These are phyloP conservation scores for Lactarius indigo DNA, from an alignment of 768 basidiomycete species.

Conservation along the genomic window DNA sequence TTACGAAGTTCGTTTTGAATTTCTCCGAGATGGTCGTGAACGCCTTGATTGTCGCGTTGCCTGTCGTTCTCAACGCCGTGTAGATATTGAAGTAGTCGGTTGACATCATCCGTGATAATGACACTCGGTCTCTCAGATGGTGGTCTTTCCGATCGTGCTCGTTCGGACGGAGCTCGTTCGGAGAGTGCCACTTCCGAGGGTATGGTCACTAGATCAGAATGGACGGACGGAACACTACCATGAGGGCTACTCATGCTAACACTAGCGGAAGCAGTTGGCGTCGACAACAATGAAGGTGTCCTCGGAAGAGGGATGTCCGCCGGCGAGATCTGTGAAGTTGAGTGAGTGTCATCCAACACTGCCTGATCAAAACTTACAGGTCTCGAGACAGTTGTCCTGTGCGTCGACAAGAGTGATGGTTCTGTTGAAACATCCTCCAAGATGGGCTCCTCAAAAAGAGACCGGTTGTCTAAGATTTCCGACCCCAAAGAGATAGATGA, in stretches of 20 bases:
- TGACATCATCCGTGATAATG: conserved; percentile 48
- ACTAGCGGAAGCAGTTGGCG: conserved; percentile 42
- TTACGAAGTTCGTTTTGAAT: conserved; percentile 68
- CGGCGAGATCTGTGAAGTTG: conserved; percentile 31
- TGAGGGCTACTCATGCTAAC: conserved; percentile 51
- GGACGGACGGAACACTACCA: conserved; percentile 47
- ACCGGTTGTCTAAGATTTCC: conserved; percentile 30
- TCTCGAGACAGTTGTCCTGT: conserved; percentile 26
- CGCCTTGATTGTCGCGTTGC: conserved; percentile 58
- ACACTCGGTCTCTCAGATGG: conserved; percentile 35
- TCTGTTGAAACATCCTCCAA: conserved; percentile 46
- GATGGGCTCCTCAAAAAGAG: conserved; percentile 27
- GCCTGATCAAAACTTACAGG: conserved; percentile 29
- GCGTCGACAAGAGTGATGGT: conserved; percentile 54
- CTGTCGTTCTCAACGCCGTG: conserved; percentile 64
- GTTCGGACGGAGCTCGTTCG: background rate
- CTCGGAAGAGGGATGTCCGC: conserved; percentile 33
- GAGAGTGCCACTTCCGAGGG: conserved; percentile 31
- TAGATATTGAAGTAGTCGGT: conserved; percentile 48
- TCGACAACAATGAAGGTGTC: conserved; percentile 35
- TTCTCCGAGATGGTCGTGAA: conserved; percentile 63
- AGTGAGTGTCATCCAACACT: conserved; percentile 11
- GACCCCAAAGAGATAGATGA: conserved; percentile 34
- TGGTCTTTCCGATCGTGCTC: background rate
- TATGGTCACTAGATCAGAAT: conserved; percentile 43